These are phyloP conservation scores for Neofusicoccum laricinum DNA, from an alignment of 2,329 filamentous ascomycete species.

Conservation along the genomic window DNA sequence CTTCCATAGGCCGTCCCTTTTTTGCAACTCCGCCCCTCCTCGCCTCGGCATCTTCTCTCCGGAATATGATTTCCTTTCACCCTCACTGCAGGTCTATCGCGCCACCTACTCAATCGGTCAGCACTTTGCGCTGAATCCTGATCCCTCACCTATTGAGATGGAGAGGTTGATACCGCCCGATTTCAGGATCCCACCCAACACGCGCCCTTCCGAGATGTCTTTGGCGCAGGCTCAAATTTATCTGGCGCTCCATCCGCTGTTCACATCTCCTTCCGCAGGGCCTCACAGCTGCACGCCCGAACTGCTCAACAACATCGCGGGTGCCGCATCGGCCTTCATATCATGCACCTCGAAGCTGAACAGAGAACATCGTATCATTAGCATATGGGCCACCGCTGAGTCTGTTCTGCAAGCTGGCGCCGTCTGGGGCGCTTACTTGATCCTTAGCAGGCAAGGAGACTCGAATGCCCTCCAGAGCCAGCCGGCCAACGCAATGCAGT, in stretches of 20 bases:
- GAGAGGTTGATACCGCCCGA: not conserved
- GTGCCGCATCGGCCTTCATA: not conserved
- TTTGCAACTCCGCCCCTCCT: conserved; percentile 9
- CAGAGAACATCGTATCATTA: conserved; percentile 1
- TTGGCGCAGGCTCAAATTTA: conserved; percentile 11
- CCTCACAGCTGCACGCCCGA: conserved; percentile 2
- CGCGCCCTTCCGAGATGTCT: not conserved
- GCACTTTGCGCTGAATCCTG: not conserved
- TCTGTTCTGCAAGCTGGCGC: conserved; percentile 16
- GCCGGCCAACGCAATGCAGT: not conserved
- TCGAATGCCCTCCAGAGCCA: not conserved
- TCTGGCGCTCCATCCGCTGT: conserved; percentile 1
- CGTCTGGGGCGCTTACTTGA: conserved; percentile 15
- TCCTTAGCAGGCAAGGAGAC: conserved; percentile 12
- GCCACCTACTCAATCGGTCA: conserved; percentile 1
- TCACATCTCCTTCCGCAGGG: not conserved
- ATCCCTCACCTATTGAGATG: not conserved
- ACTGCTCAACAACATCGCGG: not conserved
- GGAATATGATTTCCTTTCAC: not conserved
- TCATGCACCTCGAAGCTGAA: conserved; percentile 2
- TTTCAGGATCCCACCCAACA: not conserved
- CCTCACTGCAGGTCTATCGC: not conserved
- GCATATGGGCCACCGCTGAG: conserved; percentile 1
- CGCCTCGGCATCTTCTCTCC: not conserved
- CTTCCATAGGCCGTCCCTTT: conserved; percentile 6